Base-by-base conservation (phyloP, 306 rosid genomes). In the Lathyrus oleraceus region DNA sequence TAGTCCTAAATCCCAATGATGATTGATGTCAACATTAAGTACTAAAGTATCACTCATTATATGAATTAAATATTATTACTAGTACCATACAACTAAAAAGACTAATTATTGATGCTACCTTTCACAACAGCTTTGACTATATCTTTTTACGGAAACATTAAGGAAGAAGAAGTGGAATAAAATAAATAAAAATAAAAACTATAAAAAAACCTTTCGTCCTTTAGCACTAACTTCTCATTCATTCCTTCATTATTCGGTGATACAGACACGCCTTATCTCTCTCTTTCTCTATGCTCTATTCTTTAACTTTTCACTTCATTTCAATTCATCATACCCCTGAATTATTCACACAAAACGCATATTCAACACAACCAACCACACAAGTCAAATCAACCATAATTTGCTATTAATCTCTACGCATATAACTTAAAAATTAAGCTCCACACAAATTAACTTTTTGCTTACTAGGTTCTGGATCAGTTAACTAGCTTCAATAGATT, bases 201-300 rank as follows among this genome's bases (percentile, higher is more conserved):
- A 78, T 79, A 73, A 80, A 82, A 77, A 65, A 27, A 21, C n/a
- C 2, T 65, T 72, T 85, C 82, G 83, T 81, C 83, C 42, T 60
- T 69, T 78, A 53, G n/a, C 56, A 48, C 32, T 21, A 17, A 6
- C 58, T 51, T 20, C 59, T 1, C 23, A 49, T 49, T 21, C 59
- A 52, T 52, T n/a, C n/a, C n/a, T n/a, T 11, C 54, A 52, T 52
- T 53, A 72, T 83, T 77, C 81, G 68, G 72, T 52, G 75, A 63
- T 38, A 14, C 32, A 11, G 75, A 63, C 43, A 21, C 32, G 6
- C 71, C 78, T 76, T 79, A 79, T 83, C 88, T 79, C 73, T 49
- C 23, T 79, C 79, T 83, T 86, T 79, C 73, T 49, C 23, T 65
- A 60, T 48, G 16, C 65, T 62, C 65, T 44, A 7, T 3, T 27